A percentile compares a stretch with the other conserved stretches of the same genome.
phyloP scores from a whole-genome alignment of 2,329 filamentous ascomycete species.

The Alternaria gaisen region DNA sequence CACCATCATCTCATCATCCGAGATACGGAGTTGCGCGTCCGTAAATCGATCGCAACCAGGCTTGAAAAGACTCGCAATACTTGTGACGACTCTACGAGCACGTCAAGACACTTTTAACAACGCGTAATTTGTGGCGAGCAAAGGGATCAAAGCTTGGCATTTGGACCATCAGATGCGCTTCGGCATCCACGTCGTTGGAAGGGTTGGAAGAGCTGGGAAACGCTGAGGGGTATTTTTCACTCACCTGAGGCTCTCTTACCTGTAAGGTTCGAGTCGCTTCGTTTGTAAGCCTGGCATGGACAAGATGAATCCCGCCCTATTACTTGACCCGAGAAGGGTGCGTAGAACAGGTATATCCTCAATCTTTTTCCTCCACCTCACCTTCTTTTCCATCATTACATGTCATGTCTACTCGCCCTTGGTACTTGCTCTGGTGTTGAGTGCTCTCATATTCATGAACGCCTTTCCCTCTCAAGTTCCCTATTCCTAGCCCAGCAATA shows the following conservation, averaged over 20 bases:
- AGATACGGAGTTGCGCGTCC: conserved; percentile 6
- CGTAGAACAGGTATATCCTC: conserved; percentile 36
- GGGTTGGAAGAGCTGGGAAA: conserved; percentile 2
- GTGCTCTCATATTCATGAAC: background rate
- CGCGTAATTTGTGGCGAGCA: conserved; percentile 17
- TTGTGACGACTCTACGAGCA: background rate
- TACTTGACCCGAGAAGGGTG: conserved; percentile 37
- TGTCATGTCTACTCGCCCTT: background rate
- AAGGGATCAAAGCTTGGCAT: conserved; percentile 23
- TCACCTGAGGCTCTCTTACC: conserved; percentile 12
- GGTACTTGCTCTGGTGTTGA: background rate
- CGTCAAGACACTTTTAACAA: background rate
- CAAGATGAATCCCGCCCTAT: conserved; percentile 37
- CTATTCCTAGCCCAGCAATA: background rate
- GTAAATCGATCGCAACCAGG: background rate
- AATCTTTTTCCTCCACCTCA: conserved; percentile 6
- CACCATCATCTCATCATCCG: conserved; percentile 15
- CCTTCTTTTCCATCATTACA: background rate
- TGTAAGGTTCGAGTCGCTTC: conserved; percentile 24
- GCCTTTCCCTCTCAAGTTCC: background rate
- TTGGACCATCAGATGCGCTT: conserved; percentile 23
- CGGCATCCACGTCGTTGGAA: conserved; percentile 9
- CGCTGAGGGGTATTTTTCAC: background rate
- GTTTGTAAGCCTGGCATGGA: conserved; percentile 11
- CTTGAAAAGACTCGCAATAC: background rate